Base-by-base conservation (phyloP, 108 stramenopile genomes). In the Pseudonitzschia pungens region DNA sequence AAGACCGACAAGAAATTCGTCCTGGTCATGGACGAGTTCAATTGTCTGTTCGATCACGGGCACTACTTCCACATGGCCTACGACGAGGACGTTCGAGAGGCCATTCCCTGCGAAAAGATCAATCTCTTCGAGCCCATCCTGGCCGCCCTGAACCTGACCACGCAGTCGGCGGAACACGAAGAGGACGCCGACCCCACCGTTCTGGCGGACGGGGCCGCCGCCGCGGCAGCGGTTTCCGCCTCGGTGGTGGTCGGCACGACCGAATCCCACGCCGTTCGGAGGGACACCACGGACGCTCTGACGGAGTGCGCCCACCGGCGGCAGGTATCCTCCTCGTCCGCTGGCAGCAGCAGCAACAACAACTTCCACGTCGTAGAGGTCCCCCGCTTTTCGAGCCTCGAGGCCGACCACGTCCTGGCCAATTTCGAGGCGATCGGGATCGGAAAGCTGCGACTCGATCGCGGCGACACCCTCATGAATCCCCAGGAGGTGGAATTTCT, bases 61-160 rank as follows among this genome's bases (percentile, higher is more conserved):
- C 87, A 92, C 36, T 94, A 92, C 83, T 90, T 84, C 60, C 90
- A 94, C 75, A 87, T 83, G 82, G 84, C 86, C 16, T 94, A 92
- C 78, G 90, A 91, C 59, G 69, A 78, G 16, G 51, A 81, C 21
- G 93, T 85, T 5, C 77, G 81, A 16, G 77, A 83, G 48, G 58
- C 86, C 12, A 90, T 94, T 58, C 93, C 93, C 21, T 80, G 81
- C 60, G 66, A 88, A 33, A 70, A 74, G 70, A 90, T 94, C 62
- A 87, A 81, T 51, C 70, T 94, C 29, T 88, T 92, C 58, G 77
- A 89, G 69, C 90, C 89, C 7, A 79, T 86, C 50, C 24, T 94
- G 54, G 76, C 86, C 62, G 89, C 88, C 27, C 85, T 91, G 87
- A 85, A 84, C 28, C 56, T 93, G 21, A 79, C 80, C 24, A 68